These are phyloP conservation scores for Catunica adiposa DNA, from an alignment of 2,329 filamentous ascomycete species.

Conservation along the genomic window DNA sequence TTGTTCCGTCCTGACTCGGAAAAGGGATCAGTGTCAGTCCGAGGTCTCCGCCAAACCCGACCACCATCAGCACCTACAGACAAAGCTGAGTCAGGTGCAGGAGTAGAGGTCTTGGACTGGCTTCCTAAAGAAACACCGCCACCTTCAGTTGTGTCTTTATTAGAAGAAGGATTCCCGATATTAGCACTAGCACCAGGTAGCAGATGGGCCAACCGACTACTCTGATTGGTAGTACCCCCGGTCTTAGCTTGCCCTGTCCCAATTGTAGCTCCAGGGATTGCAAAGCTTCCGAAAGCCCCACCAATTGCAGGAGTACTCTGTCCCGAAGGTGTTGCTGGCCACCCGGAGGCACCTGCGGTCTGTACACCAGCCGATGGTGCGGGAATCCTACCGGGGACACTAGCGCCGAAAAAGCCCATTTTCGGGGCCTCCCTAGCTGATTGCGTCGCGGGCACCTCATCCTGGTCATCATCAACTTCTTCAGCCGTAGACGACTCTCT, in stretches of 20 bases:
- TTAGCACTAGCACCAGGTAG: constrained; percentile 38
- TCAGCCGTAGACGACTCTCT: constrained; percentile 33
- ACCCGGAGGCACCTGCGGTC: constrained; percentile 30
- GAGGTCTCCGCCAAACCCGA: constrained; percentile 42
- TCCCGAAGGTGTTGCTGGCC: constrained; percentile 33
- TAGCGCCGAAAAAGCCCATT: constrained; percentile 1
- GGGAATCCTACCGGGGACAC: no score
- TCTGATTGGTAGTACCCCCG: constrained; percentile 41
- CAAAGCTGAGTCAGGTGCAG: constrained; percentile 18
- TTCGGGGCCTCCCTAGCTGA: constrained; percentile 12
- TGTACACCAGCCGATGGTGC: constrained; percentile 20
- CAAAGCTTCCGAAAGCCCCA: constrained; percentile 70
- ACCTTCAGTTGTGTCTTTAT: no score
- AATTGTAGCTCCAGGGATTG: constrained; percentile 42
- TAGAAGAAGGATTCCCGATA: constrained; percentile 19
- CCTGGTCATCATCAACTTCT: constrained; percentile 29
- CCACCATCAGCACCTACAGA: constrained; percentile 18
- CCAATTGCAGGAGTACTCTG: constrained; percentile 42
- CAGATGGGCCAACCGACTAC: constrained; percentile 70
- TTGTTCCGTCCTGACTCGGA: constrained; percentile 42
- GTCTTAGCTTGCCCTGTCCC: constrained; percentile 25
- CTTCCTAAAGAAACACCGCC: constrained; percentile 17
- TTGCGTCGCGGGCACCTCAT: constrained; percentile 19
- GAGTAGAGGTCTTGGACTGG: constrained; percentile 24
- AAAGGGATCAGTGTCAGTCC: constrained; percentile 61